A percentile compares a stretch with the other conserved stretches of the same genome.
Evolutionary conservation across 2,329 filamentous ascomycete species (phyloP).

Genomic region (Cytospora leucostoma): DNA sequence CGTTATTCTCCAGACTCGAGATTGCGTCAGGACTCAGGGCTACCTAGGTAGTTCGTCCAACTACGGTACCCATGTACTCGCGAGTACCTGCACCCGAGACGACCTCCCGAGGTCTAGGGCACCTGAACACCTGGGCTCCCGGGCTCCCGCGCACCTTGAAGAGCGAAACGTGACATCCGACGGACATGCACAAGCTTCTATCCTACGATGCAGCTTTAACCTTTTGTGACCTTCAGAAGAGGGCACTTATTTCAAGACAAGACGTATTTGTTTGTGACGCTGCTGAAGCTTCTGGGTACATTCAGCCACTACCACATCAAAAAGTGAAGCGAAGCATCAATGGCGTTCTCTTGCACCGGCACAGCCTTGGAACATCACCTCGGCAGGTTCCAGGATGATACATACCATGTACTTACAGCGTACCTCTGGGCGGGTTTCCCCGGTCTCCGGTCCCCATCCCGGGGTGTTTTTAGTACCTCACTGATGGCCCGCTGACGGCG

Average conservation of each 20-base stretch:
- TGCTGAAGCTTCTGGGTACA: not conserved
- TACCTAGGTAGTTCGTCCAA: not conserved
- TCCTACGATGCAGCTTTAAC: not conserved
- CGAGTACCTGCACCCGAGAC: slow-evolving; percentile 18
- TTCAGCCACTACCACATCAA: not conserved
- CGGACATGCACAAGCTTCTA: not conserved
- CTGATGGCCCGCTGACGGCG: slow-evolving; percentile 25
- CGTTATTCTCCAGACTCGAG: slow-evolving; percentile 28
- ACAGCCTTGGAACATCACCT: too few species aligned
- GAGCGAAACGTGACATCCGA: slow-evolving; percentile 3
- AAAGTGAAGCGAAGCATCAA: not conserved
- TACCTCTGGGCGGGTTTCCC: slow-evolving; percentile 23
- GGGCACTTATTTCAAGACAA: not conserved
- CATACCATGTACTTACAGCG: not conserved
- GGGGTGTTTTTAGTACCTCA: slow-evolving; percentile 17
- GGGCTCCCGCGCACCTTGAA: slow-evolving; percentile 8
- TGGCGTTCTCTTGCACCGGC: too few species aligned
- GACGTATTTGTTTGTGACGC: not conserved
- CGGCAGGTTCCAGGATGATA: not conserved
- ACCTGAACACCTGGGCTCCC: too few species aligned
- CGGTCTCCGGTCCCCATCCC: slow-evolving; percentile 22
- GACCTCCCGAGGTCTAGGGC: too few species aligned
- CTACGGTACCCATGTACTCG: slow-evolving; percentile 14
- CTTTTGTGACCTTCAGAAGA: not conserved
- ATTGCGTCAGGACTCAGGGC: slow-evolving; percentile 25